Evolutionary conservation across 345 rosid genomes (phyloP).

Genomic region (Ailanthus altissimus): DNA sequence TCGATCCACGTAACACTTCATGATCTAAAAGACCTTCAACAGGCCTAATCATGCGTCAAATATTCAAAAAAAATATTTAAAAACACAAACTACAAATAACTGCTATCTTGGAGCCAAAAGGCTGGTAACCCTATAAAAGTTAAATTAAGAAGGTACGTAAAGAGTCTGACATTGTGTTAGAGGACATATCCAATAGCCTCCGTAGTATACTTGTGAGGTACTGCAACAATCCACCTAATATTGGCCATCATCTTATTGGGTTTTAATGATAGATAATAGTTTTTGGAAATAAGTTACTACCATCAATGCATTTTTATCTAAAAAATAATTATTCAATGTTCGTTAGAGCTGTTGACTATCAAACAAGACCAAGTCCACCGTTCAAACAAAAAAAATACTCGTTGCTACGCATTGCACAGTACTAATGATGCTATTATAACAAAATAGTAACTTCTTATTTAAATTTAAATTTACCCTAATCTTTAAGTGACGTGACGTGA

Average conservation of each 20-base stretch:
- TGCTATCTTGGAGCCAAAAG: conserved; percentile 53
- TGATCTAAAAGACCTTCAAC: no score
- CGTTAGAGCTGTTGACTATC: neutral
- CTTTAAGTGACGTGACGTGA: no score
- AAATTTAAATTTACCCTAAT: no score
- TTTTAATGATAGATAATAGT: neutral
- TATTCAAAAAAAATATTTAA: no score
- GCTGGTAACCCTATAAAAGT: conserved; percentile 41
- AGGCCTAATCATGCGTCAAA: no score
- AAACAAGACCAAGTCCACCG: conserved; percentile 6
- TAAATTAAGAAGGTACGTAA: neutral
- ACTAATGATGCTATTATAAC: no score
- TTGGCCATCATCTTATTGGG: conserved; percentile 1
- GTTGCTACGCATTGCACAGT: neutral
- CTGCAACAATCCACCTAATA: neutral
- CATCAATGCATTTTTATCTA: neutral
- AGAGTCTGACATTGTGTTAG: neutral
- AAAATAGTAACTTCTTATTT: no score
- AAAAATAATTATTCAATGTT: neutral
- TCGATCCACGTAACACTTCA: no score
- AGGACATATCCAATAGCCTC: neutral
- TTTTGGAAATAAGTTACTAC: neutral
- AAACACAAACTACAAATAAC: no score
- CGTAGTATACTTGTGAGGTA: conserved; percentile 8
- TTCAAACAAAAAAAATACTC: neutral